Conservation (phyloP, 306 rosid genomes). For the Rubus parviflorus region DNA sequence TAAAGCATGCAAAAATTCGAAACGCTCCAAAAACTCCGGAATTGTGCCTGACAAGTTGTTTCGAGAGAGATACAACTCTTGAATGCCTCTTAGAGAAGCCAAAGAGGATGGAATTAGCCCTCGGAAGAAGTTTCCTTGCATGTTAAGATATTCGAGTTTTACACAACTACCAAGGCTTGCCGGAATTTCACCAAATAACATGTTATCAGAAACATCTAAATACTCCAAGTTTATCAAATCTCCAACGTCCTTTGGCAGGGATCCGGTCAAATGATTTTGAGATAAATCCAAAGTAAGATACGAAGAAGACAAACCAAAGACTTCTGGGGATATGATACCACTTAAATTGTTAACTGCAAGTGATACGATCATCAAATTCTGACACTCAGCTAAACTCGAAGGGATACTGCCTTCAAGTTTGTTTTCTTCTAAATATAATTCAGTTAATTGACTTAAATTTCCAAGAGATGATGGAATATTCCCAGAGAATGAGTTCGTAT, state of each 20-base stretch:
- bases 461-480: neutral
- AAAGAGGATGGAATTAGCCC: neutral
- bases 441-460: neutral
- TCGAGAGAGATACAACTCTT: neutral
- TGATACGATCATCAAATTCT: neutral
- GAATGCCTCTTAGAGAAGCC: conserved; percentile 13
- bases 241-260: neutral
- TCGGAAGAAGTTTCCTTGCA: conserved; percentile 1
- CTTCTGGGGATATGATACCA: neutral
- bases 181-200: conserved; percentile 8
- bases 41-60: conserved; percentile 1
- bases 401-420: neutral
- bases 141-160: neutral
- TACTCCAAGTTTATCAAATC: neutral
- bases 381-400: neutral
- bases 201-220: conserved; percentile 2
- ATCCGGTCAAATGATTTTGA: neutral
- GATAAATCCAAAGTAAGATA: neutral
- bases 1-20: neutral
- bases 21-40: neutral
- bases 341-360: neutral
- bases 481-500: too few relatives aligned
- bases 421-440: neutral
- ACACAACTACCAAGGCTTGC: neutral
- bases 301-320: neutral